Base-by-base conservation (phyloP, 768 basidiomycete genomes). In the Kockovaella imperatae region DNA sequence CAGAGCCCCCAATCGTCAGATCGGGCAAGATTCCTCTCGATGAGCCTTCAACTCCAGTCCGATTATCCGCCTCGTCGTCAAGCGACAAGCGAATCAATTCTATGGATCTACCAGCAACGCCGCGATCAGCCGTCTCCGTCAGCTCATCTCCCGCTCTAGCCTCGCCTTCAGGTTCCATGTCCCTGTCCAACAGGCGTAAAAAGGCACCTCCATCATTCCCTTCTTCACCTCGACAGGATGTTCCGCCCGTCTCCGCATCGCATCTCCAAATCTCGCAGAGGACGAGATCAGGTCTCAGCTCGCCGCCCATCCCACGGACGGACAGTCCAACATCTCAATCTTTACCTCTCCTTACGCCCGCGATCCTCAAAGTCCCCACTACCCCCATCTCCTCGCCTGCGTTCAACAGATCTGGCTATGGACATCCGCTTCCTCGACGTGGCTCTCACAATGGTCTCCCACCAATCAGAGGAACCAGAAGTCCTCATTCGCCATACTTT, bases 121-220 rank as follows among this genome's bases (percentile, higher is more conserved):
- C n/a, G n/a, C n/a, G n/a, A n/a, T n/a, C n/a, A n/a, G n/a, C n/a
- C n/a, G n/a, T n/a, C n/a, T n/a, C n/a, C n/a, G n/a, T n/a, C n/a
- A n/a, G n/a, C n/a, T n/a, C n/a, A n/a, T n/a, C n/a, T n/a, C n/a
- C n/a, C n/a, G n/a, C n/a, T 26, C 26, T 50, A 3, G 31, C 53
- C 10, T 45, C 50, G 18, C 49, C 49, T 14, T 25, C 54, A 11
- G 26, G 52, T 1, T 47, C 45, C 4, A 46, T 56, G 45, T 56
- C 54, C 4, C 23, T 35, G 17, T 51, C 54, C n/a, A 45, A 35
- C 35, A 30, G 50, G 8, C 44, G 54, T 17, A 30, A 50, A 42
- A 15, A 51, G 23, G 50, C 54, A 38, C 54, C 54, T 28, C n/a
- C n/a, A n/a, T 30, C 45, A 36, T 50, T 50, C 26, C 53, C 53